Evolutionary conservation across 169 alveolate genomes (phyloP), one percentile per base, ranked within the genome.

Genomic region (Theileria annulata): DNA sequence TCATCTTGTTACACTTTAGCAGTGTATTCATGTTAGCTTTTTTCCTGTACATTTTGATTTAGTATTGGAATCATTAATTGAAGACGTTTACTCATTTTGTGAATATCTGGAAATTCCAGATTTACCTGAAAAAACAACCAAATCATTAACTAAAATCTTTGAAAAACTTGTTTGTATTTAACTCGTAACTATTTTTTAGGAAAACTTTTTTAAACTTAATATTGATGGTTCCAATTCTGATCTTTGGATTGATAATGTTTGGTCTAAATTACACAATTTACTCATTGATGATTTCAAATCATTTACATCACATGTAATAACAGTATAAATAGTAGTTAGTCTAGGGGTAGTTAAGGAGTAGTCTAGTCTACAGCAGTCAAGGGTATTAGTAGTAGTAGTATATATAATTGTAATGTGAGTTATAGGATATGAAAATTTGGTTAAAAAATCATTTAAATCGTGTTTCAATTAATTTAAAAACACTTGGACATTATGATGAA

Each of bases 1-100:
- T 64, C 62, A 51, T 79, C 69, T 4, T 21, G 54, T 27, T 77
- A 84, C 64, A 80, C 84, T 15, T 71, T 70, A 51, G 71, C 89
- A 15, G 79, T 82, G 63, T 30, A 17, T 13, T 78, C 89, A 8
- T 12, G 84, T 82, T 68, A 49, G 87, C 72, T n/a, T 0, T 3
- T 66, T 30, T 28, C 0, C 2, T 23, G 0, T 2, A 17, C 13
- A 19, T 1, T 19, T 17, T 10, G 5, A n/a, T 21, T 30, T 76
- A 82, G 89, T 82, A 1, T 49, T 76, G 75, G 74, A 84, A 12
- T 84, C 90, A 1, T 17, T 84, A 10, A 63, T 51, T 58, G 76
- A 72, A 2, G 90, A 84, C 31, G 35, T 84, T 19, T 59, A 63
- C 37, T 3, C 37, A 0, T 15, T 84, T 1, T 84, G 90, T 62